Conservation (phyloP, 495 filamentous ascomycete genomes). For the Aspergillus panamensis region DNA sequence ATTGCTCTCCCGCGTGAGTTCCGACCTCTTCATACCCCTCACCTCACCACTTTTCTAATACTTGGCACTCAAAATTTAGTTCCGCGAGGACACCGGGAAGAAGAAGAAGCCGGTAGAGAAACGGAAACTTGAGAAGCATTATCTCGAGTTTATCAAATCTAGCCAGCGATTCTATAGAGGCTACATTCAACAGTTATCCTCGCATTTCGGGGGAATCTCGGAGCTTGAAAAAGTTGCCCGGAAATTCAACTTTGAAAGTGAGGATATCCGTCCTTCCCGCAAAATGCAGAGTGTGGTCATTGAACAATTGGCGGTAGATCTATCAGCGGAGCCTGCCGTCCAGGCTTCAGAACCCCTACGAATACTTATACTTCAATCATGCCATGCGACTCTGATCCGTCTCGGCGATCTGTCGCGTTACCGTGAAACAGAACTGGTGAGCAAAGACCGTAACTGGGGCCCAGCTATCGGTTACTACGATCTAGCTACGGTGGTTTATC, state of each 20-base stretch:
- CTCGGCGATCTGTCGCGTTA: constrained; percentile 92
- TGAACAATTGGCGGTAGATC: constrained; percentile 38
- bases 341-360: constrained; percentile 48
- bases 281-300: constrained; percentile 8
- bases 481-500: constrained; percentile 73
- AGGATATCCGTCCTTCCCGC: constrained; percentile 15
- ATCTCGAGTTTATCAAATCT: constrained; percentile 77
- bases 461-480: constrained; percentile 81
- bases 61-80: constrained; percentile 32
- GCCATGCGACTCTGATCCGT: constrained; percentile 77
- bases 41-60: constrained; percentile 15
- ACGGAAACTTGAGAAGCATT: constrained; percentile 76
- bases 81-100: constrained; percentile 51
- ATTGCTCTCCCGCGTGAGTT: constrained; percentile 49
- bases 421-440: constrained; percentile 64
- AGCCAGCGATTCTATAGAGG: constrained; percentile 82
- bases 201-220: constrained; percentile 64
- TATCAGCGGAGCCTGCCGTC: constrained; percentile 36
- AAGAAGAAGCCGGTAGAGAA: constrained; percentile 70
- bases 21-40: not conserved
- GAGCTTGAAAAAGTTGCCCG: constrained; percentile 70
- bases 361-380: constrained; percentile 62
- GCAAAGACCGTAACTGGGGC: constrained; percentile 71
- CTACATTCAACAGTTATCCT: constrained; percentile 75
- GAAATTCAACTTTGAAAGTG: constrained; percentile 61